Evolutionary conservation across 1,284 basidiomycete genomes (phyloP), one percentile per base, ranked within the genome.

Genomic region (Microbotryum saponariae): DNA sequence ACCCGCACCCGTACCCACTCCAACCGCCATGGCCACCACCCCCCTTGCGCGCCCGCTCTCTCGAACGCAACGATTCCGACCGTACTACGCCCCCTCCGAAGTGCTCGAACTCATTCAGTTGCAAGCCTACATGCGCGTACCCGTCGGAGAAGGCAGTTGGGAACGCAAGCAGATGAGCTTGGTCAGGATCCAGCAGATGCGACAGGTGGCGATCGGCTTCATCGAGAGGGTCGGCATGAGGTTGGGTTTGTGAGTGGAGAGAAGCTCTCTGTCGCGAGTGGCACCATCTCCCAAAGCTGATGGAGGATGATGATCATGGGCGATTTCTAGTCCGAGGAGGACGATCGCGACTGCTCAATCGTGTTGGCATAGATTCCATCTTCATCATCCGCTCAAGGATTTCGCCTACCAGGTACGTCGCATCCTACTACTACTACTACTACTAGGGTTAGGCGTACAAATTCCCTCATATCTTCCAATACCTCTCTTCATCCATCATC

Each of bases 231-330:
- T 94, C 37, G 91, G 91, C 3, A 79, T 83, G 14, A 83, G 89
- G 65, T 85, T 93, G 58, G 94, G 94, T 51, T 97, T 97, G 92
- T n/a, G n/a, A n/a, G n/a, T n/a, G n/a, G n/a, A n/a, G n/a, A n/a
- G n/a, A n/a, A n/a, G n/a, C n/a, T n/a, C n/a, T n/a, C n/a, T n/a
- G n/a, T n/a, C n/a, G n/a, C n/a, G n/a, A n/a, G n/a, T n/a, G n/a
- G n/a, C n/a, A n/a, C n/a, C n/a, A n/a, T n/a, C n/a, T n/a, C n/a
- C n/a, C n/a, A n/a, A n/a, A n/a, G n/a, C n/a, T n/a, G n/a, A n/a
- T n/a, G n/a, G n/a, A n/a, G n/a, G n/a, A n/a, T n/a, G n/a, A n/a
- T n/a, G n/a, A n/a, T n/a, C n/a, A n/a, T n/a, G n/a, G n/a, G n/a
- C n/a, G n/a, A n/a, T n/a, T n/a, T n/a, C n/a, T n/a, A 27, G 93